Evolutionary conservation across 2,329 filamentous ascomycete genomes (phyloP), one percentile per base, ranked within the genome.

Genomic region (Fusarium veterinarium): DNA sequence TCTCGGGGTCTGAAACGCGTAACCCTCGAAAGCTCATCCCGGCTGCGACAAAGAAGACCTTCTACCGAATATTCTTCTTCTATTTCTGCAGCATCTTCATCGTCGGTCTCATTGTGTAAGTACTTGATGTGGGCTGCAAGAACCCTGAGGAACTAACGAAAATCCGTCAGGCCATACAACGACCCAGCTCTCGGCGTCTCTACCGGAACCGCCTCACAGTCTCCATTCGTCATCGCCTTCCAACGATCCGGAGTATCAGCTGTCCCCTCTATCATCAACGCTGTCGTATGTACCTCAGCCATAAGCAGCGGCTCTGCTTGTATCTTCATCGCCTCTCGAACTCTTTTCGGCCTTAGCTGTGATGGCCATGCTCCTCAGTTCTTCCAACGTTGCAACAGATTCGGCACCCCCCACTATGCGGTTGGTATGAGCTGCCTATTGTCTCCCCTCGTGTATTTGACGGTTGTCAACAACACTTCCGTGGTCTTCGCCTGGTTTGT

Each of bases 51-150:
- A 58, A 58, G 41, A 58, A 58, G 41, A 58, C 55, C 1, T 58
- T 58, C 17, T 58, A 48, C 17, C 4, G 55, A 1, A 58, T 48
- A 3, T 58, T 58, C 31, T 48, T 58, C 31, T 49, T 58, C n/a
- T 58, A 58, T 8, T 28, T 58, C 23, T 58, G 55, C 19, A 58
- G 55, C 0, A 37, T 58, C 0, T 58, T 58, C 5, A 48, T 58
- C 10, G 41, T 58, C 5, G 55, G 31, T 11, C 55, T 58, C 5
- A 58, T 58, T 1, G 55, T 58, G 55, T 48, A 14, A 19, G 41
- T 30, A 3, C 3, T 23, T 19, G 1, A 3, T 1, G 8, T 8
- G 9, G 4, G 10, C 0, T 20, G 2, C 0, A 1, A 9, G 2
- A 14, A 13, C 7, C 0, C 7, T 3, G 2, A 3, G 14, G 0